These are phyloP conservation scores for Boletus insuetus DNA, from an alignment of 768 basidiomycete genomes.

Conservation along the genomic window DNA sequence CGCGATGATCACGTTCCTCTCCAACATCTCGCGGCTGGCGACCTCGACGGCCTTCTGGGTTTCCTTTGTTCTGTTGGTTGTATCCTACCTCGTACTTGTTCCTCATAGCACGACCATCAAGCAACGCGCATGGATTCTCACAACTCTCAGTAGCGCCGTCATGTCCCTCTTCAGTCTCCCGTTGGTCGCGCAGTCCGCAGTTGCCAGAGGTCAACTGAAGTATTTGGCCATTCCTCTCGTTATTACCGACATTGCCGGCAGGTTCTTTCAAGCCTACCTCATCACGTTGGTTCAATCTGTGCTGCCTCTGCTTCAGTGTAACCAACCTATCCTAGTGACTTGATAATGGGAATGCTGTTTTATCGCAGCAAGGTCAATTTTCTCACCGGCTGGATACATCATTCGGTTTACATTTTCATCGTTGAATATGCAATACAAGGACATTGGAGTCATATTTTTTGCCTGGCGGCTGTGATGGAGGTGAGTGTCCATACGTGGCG, in stretches of 20 bases:
- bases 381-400: slow-evolving; percentile 56
- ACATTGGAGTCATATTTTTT: slow-evolving; percentile 42
- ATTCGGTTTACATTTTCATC: slow-evolving; percentile 41
- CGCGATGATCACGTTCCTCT: slow-evolving; percentile 22
- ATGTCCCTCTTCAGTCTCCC: slow-evolving; percentile 45
- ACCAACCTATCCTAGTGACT: slow-evolving; percentile 35
- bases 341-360: slow-evolving; percentile 42
- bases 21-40: slow-evolving; percentile 17
- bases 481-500: slow-evolving; percentile 17
- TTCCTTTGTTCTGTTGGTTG: slow-evolving; percentile 15
- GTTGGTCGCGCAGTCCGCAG: slow-evolving; percentile 31
- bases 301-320: slow-evolving; percentile 6
- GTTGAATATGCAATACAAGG: slow-evolving; percentile 38
- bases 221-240: slow-evolving; percentile 19
- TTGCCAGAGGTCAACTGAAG: slow-evolving; percentile 26
- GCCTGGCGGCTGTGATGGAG: slow-evolving; percentile 48
- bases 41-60: slow-evolving; percentile 24
- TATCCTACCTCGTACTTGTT: slow-evolving; percentile 32
- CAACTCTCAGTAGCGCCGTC: slow-evolving; percentile 36
- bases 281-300: slow-evolving; percentile 26
- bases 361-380: slow-evolving; percentile 48
- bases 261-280: slow-evolving; percentile 50
- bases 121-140: slow-evolving; percentile 49
- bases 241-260: slow-evolving; percentile 25
- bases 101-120: slow-evolving; percentile 33